Base-by-base conservation (phyloP, 2,329 filamentous ascomycete genomes). In the Aspergillus proliferans region DNA sequence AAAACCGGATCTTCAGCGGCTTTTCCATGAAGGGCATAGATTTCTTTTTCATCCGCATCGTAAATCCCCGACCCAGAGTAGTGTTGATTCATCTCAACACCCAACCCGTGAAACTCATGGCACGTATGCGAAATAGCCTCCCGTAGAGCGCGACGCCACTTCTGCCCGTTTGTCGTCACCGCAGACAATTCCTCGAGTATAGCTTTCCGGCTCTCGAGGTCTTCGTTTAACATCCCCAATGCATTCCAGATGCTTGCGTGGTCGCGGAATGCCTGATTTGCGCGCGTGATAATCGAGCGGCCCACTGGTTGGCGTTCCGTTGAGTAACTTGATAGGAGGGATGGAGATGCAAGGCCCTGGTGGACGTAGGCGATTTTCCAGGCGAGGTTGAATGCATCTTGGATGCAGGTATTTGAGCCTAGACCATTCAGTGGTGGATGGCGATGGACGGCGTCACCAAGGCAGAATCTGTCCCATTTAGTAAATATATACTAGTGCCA, bases 81-180 rank as follows among this genome's bases (percentile, higher is more conserved):
- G 3, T 65, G 66, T 58, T 84, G 81, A 55, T 77, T 78, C 79
- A 83, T 83, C 56, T 82, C 79, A 12, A 78, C 68, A 1, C 81
- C 81, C 12, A 84, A 67, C 3, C 71, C 79, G 49, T 80, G 76
- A 52, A 78, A 79, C 58, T 80, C 79, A 47, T 71, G 71, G 1
- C 66, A 58, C 1, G 74, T 76, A 8, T 64, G 56, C 46, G 71
- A 62, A 22, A 80, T 69, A 2, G 68, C 74, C 2, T 64, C 53
- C 33, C 68, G 70, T 15, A 80, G 65, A 1, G 60, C 63, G 10
- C 60, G 55, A 7, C 77, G 61, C 18, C 74, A 62, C 15, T 56
- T 60, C 6, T 59, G 60, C 1, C 77, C 77, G 41, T 62, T 58
- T 0, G 64, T 54, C 0, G 67, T 69, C 1, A 64, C 56, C 15